Conservation (phyloP, 208 protist species). For the Leishmania tarentolae region DNA sequence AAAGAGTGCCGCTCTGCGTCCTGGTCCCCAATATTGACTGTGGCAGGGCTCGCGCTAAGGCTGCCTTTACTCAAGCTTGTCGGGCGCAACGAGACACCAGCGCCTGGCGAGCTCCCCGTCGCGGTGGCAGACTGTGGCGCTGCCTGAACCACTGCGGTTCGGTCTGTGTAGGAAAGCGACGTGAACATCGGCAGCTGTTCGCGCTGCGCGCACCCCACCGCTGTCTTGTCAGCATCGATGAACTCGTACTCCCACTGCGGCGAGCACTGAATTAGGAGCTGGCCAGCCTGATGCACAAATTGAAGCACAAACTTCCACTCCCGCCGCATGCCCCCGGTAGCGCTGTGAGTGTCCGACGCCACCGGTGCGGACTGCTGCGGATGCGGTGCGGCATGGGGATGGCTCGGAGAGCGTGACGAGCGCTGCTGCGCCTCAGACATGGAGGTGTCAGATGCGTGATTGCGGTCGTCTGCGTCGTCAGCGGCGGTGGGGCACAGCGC, state of each 20-base stretch:
- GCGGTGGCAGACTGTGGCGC: not conserved
- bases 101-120: not conserved
- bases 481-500: not conserved
- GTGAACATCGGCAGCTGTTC: conserved; percentile 34
- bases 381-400: not conserved
- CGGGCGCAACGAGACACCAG: not conserved
- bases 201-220: conserved; percentile 24
- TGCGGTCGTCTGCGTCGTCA: conserved; percentile 6
- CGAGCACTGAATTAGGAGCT: conserved; percentile 64
- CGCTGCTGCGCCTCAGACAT: not conserved
- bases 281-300: conserved; percentile 71
- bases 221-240: conserved; percentile 70
- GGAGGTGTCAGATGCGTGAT: not conserved
- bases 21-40: not conserved
- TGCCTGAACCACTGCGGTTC: conserved; percentile 40
- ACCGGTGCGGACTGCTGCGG: not conserved
- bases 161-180: conserved; percentile 65
- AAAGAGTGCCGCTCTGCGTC: not conserved
- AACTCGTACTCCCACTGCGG: conserved; percentile 84
- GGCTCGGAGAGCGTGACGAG: not conserved
- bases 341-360: conserved; percentile 4
- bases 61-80: conserved; percentile 1
- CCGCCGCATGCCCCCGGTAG: conserved; percentile 74
- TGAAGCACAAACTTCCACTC: conserved; percentile 88
- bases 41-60: not conserved